Base-by-base conservation (phyloP, 768 basidiomycete species). In the Collybia nuda region DNA sequence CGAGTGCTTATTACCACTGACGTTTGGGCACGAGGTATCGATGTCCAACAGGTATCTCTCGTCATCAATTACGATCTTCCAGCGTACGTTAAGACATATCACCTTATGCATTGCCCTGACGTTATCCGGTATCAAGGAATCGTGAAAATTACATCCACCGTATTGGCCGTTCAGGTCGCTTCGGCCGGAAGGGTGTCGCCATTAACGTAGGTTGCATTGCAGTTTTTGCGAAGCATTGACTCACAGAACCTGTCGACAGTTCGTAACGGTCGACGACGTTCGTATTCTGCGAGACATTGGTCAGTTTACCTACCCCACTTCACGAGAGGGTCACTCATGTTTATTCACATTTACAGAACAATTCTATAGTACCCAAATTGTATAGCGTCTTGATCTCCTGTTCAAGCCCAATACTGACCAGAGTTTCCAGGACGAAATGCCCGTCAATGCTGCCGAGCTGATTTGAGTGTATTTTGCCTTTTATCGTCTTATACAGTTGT, bases 111-210 rank as follows among this genome's bases (percentile, higher is more conserved):
- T n/a, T 21, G 36, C 38, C 48, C 52, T 55, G 40, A 36, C 11
- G 38, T 22, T 37, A 40, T 42, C 11, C 8, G 37, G 19, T 35
- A 19, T 23, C n/a, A 36, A 93, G 88, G 57, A 93, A 93, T 68
- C 91, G 91, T 79, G 96, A 98, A 82, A 98, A 99, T 71, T 99
- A 99, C 76, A 98, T 99, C 59, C 97, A 99, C 77, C 91, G 97
- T 65, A 98, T 98, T 66, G 97, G 97, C 70, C 93, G 97, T 55
- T 97, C 95, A 51, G 97, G 97, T 65, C 93, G 97, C 52, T 98
- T 98, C 75, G 97, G 97, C 60, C 81, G 97, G 61, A 99, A 99
- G 75, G 97, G 96, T 79, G 97, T 98, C 53, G 97, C 97, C 39
- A 98, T 99, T 74, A 99, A 98, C 72, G 95, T 97, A 63, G 38